These are phyloP conservation scores for Xylaria sp. DNA, from an alignment of 2,329 filamentous ascomycete species.

Conservation along the genomic window DNA sequence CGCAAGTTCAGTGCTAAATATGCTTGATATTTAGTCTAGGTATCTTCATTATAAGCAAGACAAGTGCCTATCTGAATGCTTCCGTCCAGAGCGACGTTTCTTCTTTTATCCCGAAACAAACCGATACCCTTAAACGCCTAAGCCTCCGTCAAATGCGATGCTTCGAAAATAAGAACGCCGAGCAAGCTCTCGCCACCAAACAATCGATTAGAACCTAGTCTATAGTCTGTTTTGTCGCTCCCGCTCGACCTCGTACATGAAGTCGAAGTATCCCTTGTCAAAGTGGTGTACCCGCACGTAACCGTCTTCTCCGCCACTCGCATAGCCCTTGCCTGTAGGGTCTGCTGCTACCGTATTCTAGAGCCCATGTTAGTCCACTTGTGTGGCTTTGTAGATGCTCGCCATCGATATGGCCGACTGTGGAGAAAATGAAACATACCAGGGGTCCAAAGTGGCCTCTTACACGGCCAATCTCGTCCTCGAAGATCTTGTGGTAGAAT, in stretches of 20 bases:
- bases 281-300: constrained; percentile 99
- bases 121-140: constrained; percentile 44
- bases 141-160: constrained; percentile 47
- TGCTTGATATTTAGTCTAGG: constrained; percentile 37
- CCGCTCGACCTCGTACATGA: constrained; percentile 97
- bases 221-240: constrained; percentile 65
- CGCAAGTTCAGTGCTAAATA: not conserved
- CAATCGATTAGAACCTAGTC: constrained; percentile 36
- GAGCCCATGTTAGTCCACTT: constrained; percentile 21
- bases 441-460: constrained; percentile 96
- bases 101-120: constrained; percentile 40
- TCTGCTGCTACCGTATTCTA: constrained; percentile 93
- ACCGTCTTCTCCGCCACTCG: constrained; percentile 95
- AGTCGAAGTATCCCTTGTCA: constrained; percentile 98
- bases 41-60: constrained; percentile 43
- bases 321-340: constrained; percentile 91
- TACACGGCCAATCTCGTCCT: constrained; percentile 97
- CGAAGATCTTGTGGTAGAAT: constrained; percentile 99
- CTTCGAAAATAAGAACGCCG: constrained; percentile 43
- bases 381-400: not conserved
- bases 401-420: not conserved
- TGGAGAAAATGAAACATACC: constrained; percentile 48
- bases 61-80: constrained; percentile 30
- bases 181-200: constrained; percentile 36
- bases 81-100: constrained; percentile 27